phyloP scores from a whole-genome alignment of 2,329 filamentous ascomycete species.

The Calycina herbarum region DNA sequence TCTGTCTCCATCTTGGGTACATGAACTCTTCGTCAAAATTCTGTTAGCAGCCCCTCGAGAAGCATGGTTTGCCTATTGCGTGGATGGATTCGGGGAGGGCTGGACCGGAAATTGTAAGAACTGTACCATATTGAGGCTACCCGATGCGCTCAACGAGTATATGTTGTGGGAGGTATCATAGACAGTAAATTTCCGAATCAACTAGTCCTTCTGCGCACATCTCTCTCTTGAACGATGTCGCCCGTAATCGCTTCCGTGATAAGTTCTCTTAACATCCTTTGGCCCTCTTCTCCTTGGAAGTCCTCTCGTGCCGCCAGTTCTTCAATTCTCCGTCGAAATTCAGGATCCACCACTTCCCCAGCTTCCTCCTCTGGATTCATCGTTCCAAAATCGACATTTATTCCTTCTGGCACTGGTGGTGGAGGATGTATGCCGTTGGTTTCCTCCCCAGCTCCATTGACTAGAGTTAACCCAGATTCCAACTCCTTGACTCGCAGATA shows the following conservation, averaged over 20 bases:
- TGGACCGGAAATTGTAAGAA: conserved; percentile 49
- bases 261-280: conserved; percentile 74
- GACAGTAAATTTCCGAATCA: conserved; percentile 41
- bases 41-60: conserved; percentile 46
- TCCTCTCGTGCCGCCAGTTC: conserved; percentile 82
- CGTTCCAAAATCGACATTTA: conserved; percentile 76
- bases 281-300: conserved; percentile 77
- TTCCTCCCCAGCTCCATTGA: conserved; percentile 34
- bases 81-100: conserved; percentile 51
- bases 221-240: conserved; percentile 64
- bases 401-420: conserved; percentile 70
- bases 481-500: conserved; percentile 57
- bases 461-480: conserved; percentile 36
- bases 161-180: conserved; percentile 57
- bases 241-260: conserved; percentile 78
- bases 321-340: conserved; percentile 83
- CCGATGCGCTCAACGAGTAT: conserved; percentile 52
- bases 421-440: conserved; percentile 44
- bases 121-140: conserved; percentile 54
- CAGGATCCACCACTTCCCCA: conserved; percentile 71
- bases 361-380: conserved; percentile 61
- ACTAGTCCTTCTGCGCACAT: conserved; percentile 60
- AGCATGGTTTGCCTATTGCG: conserved; percentile 58
- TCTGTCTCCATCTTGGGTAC: conserved; percentile 54
- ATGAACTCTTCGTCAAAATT: conserved; percentile 46